phyloP scores from a whole-genome alignment of 179 eudicot species.

The Spergularia azorica region DNA sequence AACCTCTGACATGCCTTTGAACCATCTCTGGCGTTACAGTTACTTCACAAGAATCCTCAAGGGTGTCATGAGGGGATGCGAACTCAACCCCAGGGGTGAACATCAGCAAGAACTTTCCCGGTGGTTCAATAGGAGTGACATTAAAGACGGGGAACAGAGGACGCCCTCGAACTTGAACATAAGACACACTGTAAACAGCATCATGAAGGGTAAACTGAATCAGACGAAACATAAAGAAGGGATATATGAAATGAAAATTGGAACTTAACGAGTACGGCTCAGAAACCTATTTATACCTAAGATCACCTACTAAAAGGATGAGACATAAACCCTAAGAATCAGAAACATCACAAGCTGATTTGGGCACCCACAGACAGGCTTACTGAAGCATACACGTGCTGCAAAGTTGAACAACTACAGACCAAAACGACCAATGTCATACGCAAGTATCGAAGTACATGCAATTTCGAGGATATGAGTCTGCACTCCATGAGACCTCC shows the following conservation, averaged over 20 bases:
- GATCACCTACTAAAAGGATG: too few species aligned
- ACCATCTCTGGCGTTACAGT: constrained; percentile 32
- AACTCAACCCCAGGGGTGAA: constrained; percentile 43
- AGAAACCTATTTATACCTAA: neutral
- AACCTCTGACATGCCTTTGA: constrained; percentile 36
- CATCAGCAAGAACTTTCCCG: constrained; percentile 50
- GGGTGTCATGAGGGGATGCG: constrained; percentile 18
- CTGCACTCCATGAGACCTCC: too few species aligned
- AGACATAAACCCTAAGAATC: neutral
- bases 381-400: too few species aligned
- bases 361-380: too few species aligned
- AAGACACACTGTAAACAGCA: constrained; percentile 53
- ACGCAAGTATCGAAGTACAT: too few species aligned
- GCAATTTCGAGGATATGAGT: too few species aligned
- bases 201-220: neutral
- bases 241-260: too few species aligned
- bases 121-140: constrained; percentile 45
- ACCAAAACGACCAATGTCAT: too few species aligned
- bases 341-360: too few species aligned
- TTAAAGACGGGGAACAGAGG: constrained; percentile 62
- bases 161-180: constrained; percentile 62
- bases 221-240: too few species aligned
- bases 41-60: constrained; percentile 5
- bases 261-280: neutral
- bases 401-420: too few species aligned